These are phyloP conservation scores for Helotiales sp. DNA, from an alignment of 2,329 filamentous ascomycete genomes.

Conservation along the genomic window DNA sequence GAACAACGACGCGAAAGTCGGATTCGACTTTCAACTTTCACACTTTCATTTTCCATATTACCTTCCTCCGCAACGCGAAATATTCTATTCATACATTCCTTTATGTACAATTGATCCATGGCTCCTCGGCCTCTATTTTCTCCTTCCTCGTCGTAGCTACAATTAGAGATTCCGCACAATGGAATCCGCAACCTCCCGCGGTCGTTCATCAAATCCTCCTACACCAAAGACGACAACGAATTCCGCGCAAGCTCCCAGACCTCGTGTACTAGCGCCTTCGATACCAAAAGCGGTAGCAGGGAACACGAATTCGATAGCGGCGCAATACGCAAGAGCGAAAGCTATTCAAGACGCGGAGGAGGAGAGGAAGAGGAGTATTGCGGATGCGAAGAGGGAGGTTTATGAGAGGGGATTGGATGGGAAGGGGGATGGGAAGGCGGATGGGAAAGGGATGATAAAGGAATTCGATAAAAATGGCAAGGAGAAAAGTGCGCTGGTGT, in stretches of 20 bases:
- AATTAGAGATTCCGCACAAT: no score
- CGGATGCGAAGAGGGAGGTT: conserved; percentile 17
- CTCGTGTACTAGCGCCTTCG: conserved; percentile 8
- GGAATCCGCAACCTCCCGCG: no score
- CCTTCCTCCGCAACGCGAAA: neutral
- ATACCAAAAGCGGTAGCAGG: conserved; percentile 31
- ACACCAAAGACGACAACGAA: no score
- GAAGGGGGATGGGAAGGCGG: conserved; percentile 16
- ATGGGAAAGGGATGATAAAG: conserved; percentile 3
- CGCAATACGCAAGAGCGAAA: conserved; percentile 35
- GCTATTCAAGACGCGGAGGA: conserved; percentile 31
- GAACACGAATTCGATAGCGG: conserved; percentile 31
- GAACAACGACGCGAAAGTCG: neutral
- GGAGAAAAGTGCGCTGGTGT: conserved; percentile 28
- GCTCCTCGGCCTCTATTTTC: neutral
- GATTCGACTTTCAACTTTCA: neutral
- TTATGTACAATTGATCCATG: neutral
- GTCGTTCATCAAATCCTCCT: no score
- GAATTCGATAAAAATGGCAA: conserved; percentile 10
- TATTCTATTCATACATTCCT: neutral
- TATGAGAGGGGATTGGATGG: conserved; percentile 11
- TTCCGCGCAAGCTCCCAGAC: neutral
- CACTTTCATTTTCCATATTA: neutral
- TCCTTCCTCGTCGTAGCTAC: neutral
- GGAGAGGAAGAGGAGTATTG: neutral